These are phyloP conservation scores for Pseudonitzschia delicatissima DNA, from an alignment of 108 stramenopile species.

Conservation along the genomic window DNA sequence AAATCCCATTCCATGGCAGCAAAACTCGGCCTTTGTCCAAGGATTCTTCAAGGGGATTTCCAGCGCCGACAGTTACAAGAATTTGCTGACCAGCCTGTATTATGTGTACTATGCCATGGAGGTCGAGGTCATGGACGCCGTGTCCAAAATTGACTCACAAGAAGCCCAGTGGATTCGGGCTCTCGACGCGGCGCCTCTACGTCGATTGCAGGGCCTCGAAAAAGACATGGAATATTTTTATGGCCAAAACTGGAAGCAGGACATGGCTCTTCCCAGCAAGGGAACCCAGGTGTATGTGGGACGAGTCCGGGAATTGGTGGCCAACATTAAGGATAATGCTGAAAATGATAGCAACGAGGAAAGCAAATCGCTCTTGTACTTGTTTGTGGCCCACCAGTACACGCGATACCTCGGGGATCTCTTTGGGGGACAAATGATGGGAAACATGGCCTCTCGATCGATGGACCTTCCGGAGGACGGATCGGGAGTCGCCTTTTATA, in stretches of 20 bases:
- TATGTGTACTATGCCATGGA: conserved; percentile 66
- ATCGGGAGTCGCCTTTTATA: conserved; percentile 50
- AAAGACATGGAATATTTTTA: conserved; percentile 66
- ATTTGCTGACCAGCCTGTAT: conserved; percentile 44
- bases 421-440: conserved; percentile 76
- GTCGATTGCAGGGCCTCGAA: conserved; percentile 38
- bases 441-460: conserved; percentile 47
- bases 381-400: conserved; percentile 62
- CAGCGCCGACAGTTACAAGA: conserved; percentile 35
- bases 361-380: conserved; percentile 28
- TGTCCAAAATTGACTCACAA: conserved; percentile 8
- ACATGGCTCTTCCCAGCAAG: conserved; percentile 24
- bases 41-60: conserved; percentile 70
- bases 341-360: background rate
- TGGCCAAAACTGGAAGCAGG: conserved; percentile 40
- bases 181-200: conserved; percentile 40
- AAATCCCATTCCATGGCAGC: conserved; percentile 59
- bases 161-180: background rate
- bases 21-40: conserved; percentile 60
- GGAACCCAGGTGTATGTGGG: conserved; percentile 50
- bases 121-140: conserved; percentile 32
- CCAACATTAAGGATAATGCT: background rate
- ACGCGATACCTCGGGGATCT: conserved; percentile 62
- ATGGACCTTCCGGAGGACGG: conserved; percentile 36
- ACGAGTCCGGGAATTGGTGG: conserved; percentile 37